phyloP scores from a whole-genome alignment of 2,329 filamentous ascomycete species.

The Cylindrodendrum hubeiense region DNA sequence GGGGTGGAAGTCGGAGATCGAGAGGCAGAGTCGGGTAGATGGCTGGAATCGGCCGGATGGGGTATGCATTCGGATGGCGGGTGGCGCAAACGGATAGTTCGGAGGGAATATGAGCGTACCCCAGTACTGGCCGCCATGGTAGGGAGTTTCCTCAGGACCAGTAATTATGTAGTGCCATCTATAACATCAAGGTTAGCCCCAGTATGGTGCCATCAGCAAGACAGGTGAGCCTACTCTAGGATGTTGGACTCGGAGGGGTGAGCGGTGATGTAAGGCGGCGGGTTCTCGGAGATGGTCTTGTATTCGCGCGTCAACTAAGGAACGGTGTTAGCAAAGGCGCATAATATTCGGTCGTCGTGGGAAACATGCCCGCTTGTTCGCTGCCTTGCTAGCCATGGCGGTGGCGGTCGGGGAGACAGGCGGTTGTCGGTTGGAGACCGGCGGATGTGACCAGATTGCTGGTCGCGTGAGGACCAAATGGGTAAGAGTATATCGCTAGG shows the following conservation, averaged over 20 bases:
- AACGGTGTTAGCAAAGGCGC: constrained; percentile 36
- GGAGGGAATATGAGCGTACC: constrained; percentile 94
- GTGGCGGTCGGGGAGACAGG: constrained; percentile 12
- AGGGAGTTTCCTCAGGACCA: constrained; percentile 92
- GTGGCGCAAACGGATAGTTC: constrained; percentile 97
- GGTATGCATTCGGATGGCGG: constrained; percentile 99
- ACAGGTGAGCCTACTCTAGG: constrained; percentile 73
- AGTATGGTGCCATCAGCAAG: not conserved
- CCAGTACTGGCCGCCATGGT: constrained; percentile 97
- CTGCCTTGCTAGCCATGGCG: constrained; percentile 78
- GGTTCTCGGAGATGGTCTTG: constrained; percentile 76
- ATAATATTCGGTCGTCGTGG: not conserved
- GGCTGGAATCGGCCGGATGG: constrained; percentile 96
- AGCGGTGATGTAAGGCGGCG: constrained; percentile 88
- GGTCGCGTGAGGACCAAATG: constrained; percentile 37
- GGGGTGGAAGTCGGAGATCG: constrained; percentile 97
- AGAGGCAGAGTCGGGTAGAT: constrained; percentile 90
- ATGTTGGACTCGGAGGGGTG: constrained; percentile 94
- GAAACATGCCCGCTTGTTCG: constrained; percentile 74
- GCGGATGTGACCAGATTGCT: constrained; percentile 43
- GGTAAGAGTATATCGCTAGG: constrained; percentile 1
- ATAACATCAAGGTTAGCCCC: constrained; percentile 32
- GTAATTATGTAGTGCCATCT: constrained; percentile 97
- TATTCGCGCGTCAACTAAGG: constrained; percentile 71
- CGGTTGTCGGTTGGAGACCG: constrained; percentile 5